Conservation (phyloP, 495 filamentous ascomycete species). For the Pyrenopolyporus hunteri region DNA sequence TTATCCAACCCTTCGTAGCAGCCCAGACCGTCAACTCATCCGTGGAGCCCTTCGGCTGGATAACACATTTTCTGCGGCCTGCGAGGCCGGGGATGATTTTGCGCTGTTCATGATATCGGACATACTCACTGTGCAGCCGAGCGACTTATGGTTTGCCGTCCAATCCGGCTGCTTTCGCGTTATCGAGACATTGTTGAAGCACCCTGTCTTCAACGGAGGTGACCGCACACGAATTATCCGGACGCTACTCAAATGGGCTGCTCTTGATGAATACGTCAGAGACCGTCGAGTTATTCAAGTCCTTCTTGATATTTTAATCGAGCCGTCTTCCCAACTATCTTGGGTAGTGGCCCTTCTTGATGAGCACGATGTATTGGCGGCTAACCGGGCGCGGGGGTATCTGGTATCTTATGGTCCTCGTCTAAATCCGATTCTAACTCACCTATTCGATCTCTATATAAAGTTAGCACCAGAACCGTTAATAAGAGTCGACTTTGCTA, state of each 20-base stretch:
- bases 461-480: no score
- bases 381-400: no score
- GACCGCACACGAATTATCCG: background rate
- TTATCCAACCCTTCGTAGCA: no score
- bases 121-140: background rate
- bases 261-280: background rate
- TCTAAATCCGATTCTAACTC: no score
- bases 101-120: slow-evolving; percentile 3
- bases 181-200: background rate
- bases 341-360: no score
- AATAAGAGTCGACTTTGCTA: no score
- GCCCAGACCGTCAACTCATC: no score
- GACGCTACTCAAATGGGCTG: background rate
- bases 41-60: background rate
- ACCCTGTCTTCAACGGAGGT: background rate
- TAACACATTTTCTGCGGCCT: slow-evolving; percentile 2
- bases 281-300: background rate
- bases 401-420: no score
- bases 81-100: background rate
- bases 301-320: background rate
- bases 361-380: no score
- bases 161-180: background rate
- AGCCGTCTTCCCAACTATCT: background rate
- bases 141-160: background rate
- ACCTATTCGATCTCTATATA: no score